A percentile compares a stretch with the other conserved stretches of the same genome.
phyloP scores from a whole-genome alignment of 1,284 basidiomycete genomes.

The Ceratorhiza oryzae-sativae region DNA sequence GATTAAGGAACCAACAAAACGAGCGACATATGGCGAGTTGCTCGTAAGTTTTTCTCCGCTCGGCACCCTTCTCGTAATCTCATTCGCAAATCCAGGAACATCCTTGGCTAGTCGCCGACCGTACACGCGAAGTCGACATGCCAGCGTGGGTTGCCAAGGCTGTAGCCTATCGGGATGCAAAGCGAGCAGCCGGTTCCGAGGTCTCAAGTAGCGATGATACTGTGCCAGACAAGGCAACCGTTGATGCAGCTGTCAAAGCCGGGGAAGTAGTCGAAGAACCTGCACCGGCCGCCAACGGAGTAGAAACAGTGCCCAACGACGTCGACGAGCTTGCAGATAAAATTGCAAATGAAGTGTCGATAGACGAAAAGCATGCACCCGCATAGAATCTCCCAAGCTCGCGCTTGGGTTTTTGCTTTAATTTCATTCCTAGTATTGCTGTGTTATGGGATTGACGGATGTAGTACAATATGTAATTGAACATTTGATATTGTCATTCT shows the following conservation, averaged over 20 bases:
- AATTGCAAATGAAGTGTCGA: not conserved
- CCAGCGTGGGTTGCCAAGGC: slow-evolving; percentile 77
- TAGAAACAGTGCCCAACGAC: too few relatives aligned
- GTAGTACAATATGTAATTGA: slow-evolving; percentile 37
- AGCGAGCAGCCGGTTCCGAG: slow-evolving; percentile 32
- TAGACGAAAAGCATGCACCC: slow-evolving; percentile 3
- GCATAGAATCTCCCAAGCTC: too few relatives aligned
- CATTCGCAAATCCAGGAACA: slow-evolving; percentile 58
- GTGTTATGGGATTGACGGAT: not conserved
- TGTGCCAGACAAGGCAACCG: slow-evolving; percentile 7
- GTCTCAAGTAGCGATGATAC: slow-evolving; percentile 21
- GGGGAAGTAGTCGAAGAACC: not conserved
- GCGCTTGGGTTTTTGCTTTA: slow-evolving; percentile 1
- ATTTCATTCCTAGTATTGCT: not conserved
- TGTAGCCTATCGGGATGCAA: slow-evolving; percentile 56
- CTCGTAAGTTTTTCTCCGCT: slow-evolving; percentile 58
- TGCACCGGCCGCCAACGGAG: not conserved
- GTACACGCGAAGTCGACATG: slow-evolving; percentile 77
- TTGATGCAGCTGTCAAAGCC: slow-evolving; percentile 21
- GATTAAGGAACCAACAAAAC: slow-evolving; percentile 74
- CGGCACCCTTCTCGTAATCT: not conserved
- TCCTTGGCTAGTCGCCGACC: slow-evolving; percentile 68
- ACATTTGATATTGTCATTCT: slow-evolving; percentile 2
- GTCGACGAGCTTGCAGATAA: not conserved
- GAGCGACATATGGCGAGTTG: slow-evolving; percentile 87